phyloP scores from a whole-genome alignment of 1,284 basidiomycete genomes.

The Ganoderma leucocontextum region DNA sequence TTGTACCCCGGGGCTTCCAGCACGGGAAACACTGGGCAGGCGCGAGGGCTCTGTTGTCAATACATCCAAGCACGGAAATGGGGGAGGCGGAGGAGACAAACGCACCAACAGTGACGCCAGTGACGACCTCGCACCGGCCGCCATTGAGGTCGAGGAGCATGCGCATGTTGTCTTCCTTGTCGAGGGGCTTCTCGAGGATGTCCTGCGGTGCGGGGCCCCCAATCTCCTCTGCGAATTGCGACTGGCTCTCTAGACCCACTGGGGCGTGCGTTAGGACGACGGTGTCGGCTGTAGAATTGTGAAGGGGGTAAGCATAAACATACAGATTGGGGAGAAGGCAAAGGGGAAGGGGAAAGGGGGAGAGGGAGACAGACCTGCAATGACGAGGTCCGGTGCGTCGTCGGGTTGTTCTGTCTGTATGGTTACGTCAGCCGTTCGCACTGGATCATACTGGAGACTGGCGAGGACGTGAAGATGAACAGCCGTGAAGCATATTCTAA shows the following conservation, averaged over 20 bases:
- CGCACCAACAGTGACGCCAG: constrained; percentile 84
- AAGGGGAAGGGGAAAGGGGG: neutral
- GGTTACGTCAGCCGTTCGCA: constrained; percentile 1
- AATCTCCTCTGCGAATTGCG: constrained; percentile 54
- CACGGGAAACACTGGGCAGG: constrained; percentile 76
- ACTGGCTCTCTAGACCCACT: constrained; percentile 60
- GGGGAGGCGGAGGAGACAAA: constrained; percentile 7
- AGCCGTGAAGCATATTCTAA: neutral
- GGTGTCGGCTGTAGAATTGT: constrained; percentile 77
- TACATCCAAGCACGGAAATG: too few relatives aligned
- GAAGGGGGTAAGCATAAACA: neutral
- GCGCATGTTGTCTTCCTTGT: constrained; percentile 85
- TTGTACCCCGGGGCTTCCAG: constrained; percentile 88
- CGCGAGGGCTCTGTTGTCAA: neutral
- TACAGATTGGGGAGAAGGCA: neutral
- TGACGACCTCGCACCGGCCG: constrained; percentile 89
- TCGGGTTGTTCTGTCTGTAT: constrained; percentile 70
- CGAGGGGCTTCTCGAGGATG: constrained; percentile 88
- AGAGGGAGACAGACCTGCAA: constrained; percentile 68
- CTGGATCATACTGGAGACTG: neutral
- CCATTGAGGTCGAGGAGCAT: constrained; percentile 93
- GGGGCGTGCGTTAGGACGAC: constrained; percentile 86
- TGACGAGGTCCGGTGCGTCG: constrained; percentile 92
- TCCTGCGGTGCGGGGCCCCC: constrained; percentile 56
- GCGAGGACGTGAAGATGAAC: neutral